These are phyloP conservation scores for Paraphoma sp. DNA, from an alignment of 2,329 filamentous ascomycete species.

Conservation along the genomic window DNA sequence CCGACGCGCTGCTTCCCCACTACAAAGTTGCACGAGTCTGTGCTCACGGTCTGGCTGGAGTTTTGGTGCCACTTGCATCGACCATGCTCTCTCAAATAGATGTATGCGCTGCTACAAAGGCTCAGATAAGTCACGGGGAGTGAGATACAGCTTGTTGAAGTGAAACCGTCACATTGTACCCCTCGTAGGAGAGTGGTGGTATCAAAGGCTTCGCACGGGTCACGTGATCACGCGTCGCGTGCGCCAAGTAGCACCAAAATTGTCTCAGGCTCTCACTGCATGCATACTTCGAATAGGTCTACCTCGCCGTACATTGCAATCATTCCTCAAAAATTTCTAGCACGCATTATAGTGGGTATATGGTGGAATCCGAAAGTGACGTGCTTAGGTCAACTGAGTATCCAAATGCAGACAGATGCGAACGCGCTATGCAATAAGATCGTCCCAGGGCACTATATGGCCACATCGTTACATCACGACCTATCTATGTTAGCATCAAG, in stretches of 20 bases:
- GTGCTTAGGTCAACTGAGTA: background rate
- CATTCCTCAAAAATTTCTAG: background rate
- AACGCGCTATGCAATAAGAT: conserved; percentile 26
- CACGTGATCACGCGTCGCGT: conserved; percentile 23
- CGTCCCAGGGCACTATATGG: background rate
- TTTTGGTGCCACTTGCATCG: no score
- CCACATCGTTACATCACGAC: conserved; percentile 34
- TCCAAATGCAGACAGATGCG: conserved; percentile 6
- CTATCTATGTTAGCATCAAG: conserved; percentile 21
- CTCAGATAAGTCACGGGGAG: background rate
- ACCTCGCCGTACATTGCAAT: background rate
- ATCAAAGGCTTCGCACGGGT: background rate
- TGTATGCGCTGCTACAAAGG: background rate
- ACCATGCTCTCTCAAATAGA: background rate
- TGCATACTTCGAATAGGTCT: no score
- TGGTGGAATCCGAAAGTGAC: background rate
- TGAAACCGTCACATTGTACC: no score
- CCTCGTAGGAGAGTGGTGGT: background rate
- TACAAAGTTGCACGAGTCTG: background rate
- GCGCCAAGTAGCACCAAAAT: no score
- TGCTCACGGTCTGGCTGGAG: background rate
- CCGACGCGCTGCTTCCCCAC: conserved; percentile 29
- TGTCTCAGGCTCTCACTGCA: no score
- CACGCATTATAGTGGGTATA: conserved; percentile 14
- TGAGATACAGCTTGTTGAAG: no score